Conservation (phyloP, 2,329 filamentous ascomycete genomes). For the Aspergillus ibericus region DNA sequence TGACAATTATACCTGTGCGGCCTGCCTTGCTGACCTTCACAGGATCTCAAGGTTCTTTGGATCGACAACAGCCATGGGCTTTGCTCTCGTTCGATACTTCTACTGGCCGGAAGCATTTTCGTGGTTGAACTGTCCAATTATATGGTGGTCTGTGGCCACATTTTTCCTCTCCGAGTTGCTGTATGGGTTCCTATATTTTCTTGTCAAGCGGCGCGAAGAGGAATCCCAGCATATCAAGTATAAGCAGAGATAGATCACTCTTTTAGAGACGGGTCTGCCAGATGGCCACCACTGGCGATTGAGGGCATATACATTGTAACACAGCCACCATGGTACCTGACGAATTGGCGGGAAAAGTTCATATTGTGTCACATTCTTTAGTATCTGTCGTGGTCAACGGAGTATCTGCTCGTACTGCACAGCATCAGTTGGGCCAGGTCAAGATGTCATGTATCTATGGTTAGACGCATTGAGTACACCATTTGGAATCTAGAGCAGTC, state of each 20-base stretch:
- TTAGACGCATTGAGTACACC: not conserved
- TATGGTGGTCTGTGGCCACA: constrained; percentile 10
- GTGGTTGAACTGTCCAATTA: constrained; percentile 14
- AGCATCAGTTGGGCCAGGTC: not conserved
- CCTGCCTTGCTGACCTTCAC: not conserved
- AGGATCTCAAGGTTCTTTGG: constrained; percentile 17
- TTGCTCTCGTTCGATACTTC: constrained; percentile 11
- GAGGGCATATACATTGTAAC: not conserved
- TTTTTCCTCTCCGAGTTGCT: constrained; percentile 12
- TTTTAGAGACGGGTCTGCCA: not conserved
- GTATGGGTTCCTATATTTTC: constrained; percentile 12
- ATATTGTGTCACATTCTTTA: not conserved
- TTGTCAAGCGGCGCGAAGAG: constrained; percentile 6
- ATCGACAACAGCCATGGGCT: constrained; percentile 9
- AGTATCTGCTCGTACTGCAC: not conserved
- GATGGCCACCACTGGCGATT: not conserved
- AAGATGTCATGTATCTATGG: no score
- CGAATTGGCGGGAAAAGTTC: not conserved
- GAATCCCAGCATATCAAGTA: not conserved
- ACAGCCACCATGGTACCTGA: not conserved
- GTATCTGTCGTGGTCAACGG: not conserved
- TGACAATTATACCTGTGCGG: not conserved
- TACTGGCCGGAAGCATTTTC: constrained; percentile 15
- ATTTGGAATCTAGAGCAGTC: not conserved
- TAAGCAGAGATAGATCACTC: constrained; percentile 1